Percentiles rank a stretch among this genome's conserved stretches.
Conservation (phyloP, 768 basidiomycete species). For the Rhodosporidiobolus sp. region DNA sequence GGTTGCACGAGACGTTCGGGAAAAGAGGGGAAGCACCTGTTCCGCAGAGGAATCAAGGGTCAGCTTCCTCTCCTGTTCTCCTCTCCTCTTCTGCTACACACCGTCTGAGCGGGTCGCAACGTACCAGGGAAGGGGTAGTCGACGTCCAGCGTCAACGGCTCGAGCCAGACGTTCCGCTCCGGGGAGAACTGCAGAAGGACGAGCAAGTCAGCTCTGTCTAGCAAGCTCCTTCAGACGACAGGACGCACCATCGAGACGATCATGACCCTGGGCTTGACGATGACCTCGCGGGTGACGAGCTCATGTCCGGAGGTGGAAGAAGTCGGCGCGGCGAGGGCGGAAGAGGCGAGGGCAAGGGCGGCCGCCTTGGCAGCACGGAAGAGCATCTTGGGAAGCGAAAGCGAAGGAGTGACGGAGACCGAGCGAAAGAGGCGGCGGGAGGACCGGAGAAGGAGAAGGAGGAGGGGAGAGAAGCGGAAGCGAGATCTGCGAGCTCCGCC, state of each 20-base stretch:
- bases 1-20: slow-evolving; percentile 51
- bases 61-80: too few relatives aligned
- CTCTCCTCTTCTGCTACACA: too few relatives aligned
- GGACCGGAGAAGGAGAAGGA: not conserved
- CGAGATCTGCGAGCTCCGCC: too few relatives aligned
- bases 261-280: slow-evolving; percentile 43
- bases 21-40: slow-evolving; percentile 50
- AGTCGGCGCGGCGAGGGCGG: slow-evolving; percentile 17
- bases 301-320: not conserved
- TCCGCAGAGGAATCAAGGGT: too few relatives aligned
- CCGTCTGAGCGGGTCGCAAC: too few relatives aligned
- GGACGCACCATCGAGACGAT: slow-evolving; percentile 42
- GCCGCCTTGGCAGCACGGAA: slow-evolving; percentile 2
- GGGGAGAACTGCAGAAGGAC: slow-evolving; percentile 38
- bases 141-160: slow-evolving; percentile 44
- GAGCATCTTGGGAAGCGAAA: not conserved
- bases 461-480: not conserved
- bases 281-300: not conserved
- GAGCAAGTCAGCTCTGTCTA: slow-evolving; percentile 1
- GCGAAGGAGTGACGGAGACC: not conserved
- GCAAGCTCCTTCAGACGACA: not conserved
- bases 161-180: slow-evolving; percentile 46
- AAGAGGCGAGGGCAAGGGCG: slow-evolving; percentile 7
- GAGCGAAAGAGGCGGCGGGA: not conserved
- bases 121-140: slow-evolving; percentile 44